These are phyloP conservation scores for Gastrolobium bilobum DNA, from an alignment of 306 rosid genomes.

Conservation along the genomic window DNA sequence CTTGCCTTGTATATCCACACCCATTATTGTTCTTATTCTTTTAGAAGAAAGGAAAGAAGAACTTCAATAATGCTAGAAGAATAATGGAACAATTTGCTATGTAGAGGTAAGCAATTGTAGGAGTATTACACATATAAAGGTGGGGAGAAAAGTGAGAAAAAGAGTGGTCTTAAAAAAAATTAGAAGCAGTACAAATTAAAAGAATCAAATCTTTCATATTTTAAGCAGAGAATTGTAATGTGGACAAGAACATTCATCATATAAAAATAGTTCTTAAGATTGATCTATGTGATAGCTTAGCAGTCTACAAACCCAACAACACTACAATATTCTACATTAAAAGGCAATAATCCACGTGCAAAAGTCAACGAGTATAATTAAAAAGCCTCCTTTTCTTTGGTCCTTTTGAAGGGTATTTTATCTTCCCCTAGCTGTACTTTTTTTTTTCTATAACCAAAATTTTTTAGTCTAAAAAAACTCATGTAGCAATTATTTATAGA, in stretches of 20 bases:
- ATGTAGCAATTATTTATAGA: conserved; percentile 24
- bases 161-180: conserved; percentile 35
- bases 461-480: not conserved
- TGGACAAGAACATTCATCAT: conserved; percentile 54
- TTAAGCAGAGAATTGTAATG: conserved; percentile 42
- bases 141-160: conserved; percentile 42
- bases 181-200: conserved; percentile 19
- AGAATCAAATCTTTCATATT: conserved; percentile 65
- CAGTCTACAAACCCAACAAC: conserved; percentile 49
- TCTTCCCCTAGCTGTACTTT: not conserved
- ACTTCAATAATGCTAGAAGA: conserved; percentile 35
- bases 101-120: conserved; percentile 46
- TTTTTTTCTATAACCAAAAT: not conserved
- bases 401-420: conserved; percentile 40
- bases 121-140: conserved; percentile 53
- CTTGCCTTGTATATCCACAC: conserved; percentile 61
- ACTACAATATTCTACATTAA: conserved; percentile 29
- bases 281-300: conserved; percentile 37
- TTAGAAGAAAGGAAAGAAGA: not conserved
- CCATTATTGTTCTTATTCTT: conserved; percentile 45
- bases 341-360: conserved; percentile 50
- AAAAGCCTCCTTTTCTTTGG: conserved; percentile 49
- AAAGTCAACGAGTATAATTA: conserved; percentile 61
- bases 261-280: conserved; percentile 36
- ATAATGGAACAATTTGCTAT: conserved; percentile 43